Percentiles rank a stretch among this genome's conserved stretches.
These are phyloP conservation scores for Lactarius pseudohatsudake DNA, from an alignment of 768 basidiomycete genomes.

Conservation along the genomic window DNA sequence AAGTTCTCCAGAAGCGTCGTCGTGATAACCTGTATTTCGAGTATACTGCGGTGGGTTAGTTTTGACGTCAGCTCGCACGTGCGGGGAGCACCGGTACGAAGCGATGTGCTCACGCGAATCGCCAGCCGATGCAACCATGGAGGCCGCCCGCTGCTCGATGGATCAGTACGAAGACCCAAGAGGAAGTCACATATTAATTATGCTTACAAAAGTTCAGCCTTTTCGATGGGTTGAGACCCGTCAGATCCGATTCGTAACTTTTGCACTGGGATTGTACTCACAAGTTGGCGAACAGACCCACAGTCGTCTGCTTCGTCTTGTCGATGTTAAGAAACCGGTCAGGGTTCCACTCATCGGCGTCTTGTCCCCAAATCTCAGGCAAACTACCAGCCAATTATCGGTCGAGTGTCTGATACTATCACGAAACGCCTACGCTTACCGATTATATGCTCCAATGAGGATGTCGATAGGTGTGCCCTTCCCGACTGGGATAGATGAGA, in stretches of 20 bases:
- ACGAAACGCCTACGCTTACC: constrained; percentile 8
- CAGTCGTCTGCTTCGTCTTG: constrained; percentile 17
- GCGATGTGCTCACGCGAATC: constrained; percentile 19
- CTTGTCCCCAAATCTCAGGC: constrained; percentile 27
- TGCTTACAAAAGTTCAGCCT: constrained; percentile 29
- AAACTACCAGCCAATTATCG: constrained; percentile 10
- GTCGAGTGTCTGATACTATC: neutral
- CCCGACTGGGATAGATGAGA: constrained; percentile 23
- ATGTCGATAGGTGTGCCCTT: constrained; percentile 27
- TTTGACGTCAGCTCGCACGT: neutral
- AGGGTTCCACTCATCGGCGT: constrained; percentile 27
- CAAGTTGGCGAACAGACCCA: constrained; percentile 28
- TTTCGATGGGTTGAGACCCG: neutral
- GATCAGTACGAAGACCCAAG: constrained; percentile 5
- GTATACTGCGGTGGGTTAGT: constrained; percentile 8
- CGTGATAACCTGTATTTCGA: constrained; percentile 20
- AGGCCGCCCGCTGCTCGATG: constrained; percentile 22
- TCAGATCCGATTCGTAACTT: neutral
- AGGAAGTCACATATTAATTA: neutral
- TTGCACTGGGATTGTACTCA: constrained; percentile 8
- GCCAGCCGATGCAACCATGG: constrained; percentile 26
- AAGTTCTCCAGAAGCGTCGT: constrained; percentile 27
- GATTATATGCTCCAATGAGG: constrained; percentile 22
- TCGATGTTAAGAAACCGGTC: constrained; percentile 27
- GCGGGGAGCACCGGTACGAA: too few species aligned